phyloP scores from a whole-genome alignment of 177 flowering plant species.

The Tripterygium wilfordii region DNA sequence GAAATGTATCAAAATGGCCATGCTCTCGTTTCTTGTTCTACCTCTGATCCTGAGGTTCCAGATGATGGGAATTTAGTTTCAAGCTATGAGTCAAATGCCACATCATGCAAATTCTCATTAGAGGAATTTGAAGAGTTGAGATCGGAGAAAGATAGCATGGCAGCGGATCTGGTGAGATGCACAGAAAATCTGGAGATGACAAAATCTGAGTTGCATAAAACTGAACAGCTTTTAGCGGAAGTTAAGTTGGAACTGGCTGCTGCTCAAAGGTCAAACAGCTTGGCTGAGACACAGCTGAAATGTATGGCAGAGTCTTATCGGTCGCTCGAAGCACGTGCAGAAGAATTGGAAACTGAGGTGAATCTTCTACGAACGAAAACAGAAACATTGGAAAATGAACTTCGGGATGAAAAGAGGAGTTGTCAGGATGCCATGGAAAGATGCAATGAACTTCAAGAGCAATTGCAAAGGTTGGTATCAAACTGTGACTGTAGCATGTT shows the following conservation, averaged over 20 bases:
- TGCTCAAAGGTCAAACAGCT: conserved; percentile 63
- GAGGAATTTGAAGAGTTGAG: conserved; percentile 70
- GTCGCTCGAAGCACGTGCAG: conserved; percentile 70
- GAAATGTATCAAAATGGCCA: conserved; percentile 49
- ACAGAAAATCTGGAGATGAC: conserved; percentile 53
- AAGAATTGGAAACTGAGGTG: conserved; percentile 65
- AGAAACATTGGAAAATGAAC: conserved; percentile 61
- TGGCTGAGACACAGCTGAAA: conserved; percentile 94
- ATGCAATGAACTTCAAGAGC: conserved; percentile 78
- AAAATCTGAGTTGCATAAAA: conserved; percentile 63
- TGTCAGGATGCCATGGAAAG: conserved; percentile 52
- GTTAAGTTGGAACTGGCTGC: conserved; percentile 65
- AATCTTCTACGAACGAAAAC: conserved; percentile 43
- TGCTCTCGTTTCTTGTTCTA: conserved; percentile 43
- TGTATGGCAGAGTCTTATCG: conserved; percentile 98
- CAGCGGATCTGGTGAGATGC: conserved; percentile 45
- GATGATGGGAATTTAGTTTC: conserved; percentile 50
- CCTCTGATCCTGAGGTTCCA: conserved; percentile 57
- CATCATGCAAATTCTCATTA: conserved; percentile 37
- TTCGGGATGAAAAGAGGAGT: conserved; percentile 59
- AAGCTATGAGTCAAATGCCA: conserved; percentile 31
- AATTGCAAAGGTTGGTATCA: no score
- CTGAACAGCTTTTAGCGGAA: conserved; percentile 64
- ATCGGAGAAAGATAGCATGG: conserved; percentile 58
- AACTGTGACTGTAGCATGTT: no score